phyloP scores from a whole-genome alignment of 441 rosid species.

The Cnidoscolus chayamansa region DNA sequence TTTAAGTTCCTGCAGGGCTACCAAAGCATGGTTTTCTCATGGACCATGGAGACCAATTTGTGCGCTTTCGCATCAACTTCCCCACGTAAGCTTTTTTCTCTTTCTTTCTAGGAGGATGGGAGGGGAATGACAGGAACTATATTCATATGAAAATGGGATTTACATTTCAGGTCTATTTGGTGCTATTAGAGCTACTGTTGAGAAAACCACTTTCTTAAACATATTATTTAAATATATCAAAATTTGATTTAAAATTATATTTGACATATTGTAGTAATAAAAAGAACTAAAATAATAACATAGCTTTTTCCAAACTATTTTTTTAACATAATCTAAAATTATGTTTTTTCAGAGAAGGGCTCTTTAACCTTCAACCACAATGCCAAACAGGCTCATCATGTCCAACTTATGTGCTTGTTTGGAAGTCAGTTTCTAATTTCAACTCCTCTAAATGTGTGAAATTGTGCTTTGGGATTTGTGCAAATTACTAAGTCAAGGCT shows the following conservation, averaged over 20 bases:
- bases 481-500: background rate
- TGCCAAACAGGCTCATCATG: background rate
- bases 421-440: background rate
- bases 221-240: no score
- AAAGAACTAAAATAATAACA: no score
- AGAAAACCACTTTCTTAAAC: no score
- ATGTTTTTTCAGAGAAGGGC: no score
- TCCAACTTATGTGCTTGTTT: background rate
- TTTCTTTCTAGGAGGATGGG: background rate
- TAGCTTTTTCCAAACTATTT: no score
- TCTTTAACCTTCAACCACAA: no score
- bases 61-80: slow-evolving; percentile 65
- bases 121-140: background rate
- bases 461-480: slow-evolving; percentile 5
- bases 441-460: background rate
- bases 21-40: slow-evolving; percentile 64
- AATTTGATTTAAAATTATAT: no score
- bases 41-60: slow-evolving; percentile 81
- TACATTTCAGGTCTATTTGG: background rate
- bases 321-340: no score
- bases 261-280: no score
- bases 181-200: no score
- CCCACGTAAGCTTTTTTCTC: slow-evolving; percentile 55
- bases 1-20: slow-evolving; percentile 52
- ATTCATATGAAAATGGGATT: background rate